phyloP scores from a whole-genome alignment of 495 filamentous ascomycete genomes.

The Aspergillus incahuasiensis region DNA sequence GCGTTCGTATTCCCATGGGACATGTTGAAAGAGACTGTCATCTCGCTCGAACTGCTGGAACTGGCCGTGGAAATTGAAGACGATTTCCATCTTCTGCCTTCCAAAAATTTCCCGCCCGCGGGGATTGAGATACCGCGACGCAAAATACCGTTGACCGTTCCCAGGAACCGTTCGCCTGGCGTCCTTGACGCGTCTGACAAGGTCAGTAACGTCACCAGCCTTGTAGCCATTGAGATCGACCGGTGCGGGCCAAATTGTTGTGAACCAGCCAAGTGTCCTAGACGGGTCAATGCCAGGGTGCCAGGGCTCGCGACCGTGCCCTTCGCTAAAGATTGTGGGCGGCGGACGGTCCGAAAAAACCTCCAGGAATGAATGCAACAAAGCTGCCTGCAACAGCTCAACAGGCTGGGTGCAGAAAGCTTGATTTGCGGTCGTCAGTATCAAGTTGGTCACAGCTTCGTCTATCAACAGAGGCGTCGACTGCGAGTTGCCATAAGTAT shows the following conservation, averaged over 20 bases:
- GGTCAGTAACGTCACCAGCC: background rate
- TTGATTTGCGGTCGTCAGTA: conserved; percentile 15
- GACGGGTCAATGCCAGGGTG: background rate
- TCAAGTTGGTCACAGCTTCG: background rate
- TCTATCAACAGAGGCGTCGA: background rate
- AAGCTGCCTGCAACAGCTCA: conserved; percentile 35
- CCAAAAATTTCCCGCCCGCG: conserved; percentile 15
- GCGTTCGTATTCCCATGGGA: background rate
- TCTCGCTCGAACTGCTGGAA: conserved; percentile 45
- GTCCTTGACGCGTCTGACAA: conserved; percentile 26
- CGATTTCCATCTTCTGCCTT: conserved; percentile 45
- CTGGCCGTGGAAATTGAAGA: conserved; percentile 55
- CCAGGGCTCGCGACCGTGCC: background rate
- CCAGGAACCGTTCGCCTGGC: conserved; percentile 13
- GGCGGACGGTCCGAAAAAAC: conserved; percentile 25
- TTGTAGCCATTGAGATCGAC: background rate
- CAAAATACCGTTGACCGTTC: conserved; percentile 27
- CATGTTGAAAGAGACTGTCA: background rate
- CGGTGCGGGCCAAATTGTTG: conserved; percentile 15
- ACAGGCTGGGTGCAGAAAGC: conserved; percentile 32
- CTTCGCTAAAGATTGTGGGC: conserved; percentile 4
- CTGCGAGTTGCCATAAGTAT: background rate
- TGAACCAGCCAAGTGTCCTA: conserved; percentile 10
- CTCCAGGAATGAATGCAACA: conserved; percentile 43
- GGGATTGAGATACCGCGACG: conserved; percentile 10